These are phyloP conservation scores for Camellia japonica DNA, from an alignment of 148 eudicot genomes.

Conservation along the genomic window DNA sequence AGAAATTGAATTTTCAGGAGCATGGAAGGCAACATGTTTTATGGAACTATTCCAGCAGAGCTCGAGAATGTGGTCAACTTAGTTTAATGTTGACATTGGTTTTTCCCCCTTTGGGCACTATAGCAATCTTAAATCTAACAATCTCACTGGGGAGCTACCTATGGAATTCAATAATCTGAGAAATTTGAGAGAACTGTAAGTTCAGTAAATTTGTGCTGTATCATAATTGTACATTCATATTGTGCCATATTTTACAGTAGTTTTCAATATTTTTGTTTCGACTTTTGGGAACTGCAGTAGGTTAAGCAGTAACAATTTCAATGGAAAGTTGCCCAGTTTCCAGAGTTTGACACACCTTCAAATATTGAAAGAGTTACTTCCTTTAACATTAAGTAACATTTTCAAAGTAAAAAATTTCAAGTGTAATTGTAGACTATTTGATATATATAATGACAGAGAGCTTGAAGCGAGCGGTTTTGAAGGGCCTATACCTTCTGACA, in stretches of 20 bases:
- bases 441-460: conserved; percentile 37
- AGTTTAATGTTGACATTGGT: no score
- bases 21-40: conserved; percentile 41
- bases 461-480: conserved; percentile 61
- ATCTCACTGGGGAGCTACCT: conserved; percentile 53
- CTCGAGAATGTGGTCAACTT: conserved; percentile 41
- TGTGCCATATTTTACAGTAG: neutral
- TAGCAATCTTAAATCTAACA: conserved; percentile 50
- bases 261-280: neutral
- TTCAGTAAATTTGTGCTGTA: neutral
- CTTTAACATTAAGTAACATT: neutral
- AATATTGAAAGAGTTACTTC: conserved; percentile 41
- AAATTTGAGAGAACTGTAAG: conserved; percentile 53
- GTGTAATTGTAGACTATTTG: neutral
- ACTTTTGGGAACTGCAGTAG: conserved; percentile 29
- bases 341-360: conserved; percentile 38
- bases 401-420: neutral
- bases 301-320: conserved; percentile 54
- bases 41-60: conserved; percentile 47
- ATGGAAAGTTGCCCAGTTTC: conserved; percentile 50
- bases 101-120: conserved; percentile 13
- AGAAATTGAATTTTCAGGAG: conserved; percentile 31
- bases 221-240: neutral
- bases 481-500: conserved; percentile 66
- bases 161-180: conserved; percentile 36